phyloP scores from a whole-genome alignment of 164 flowering plant genomes.

The Litsea cubeba region DNA sequence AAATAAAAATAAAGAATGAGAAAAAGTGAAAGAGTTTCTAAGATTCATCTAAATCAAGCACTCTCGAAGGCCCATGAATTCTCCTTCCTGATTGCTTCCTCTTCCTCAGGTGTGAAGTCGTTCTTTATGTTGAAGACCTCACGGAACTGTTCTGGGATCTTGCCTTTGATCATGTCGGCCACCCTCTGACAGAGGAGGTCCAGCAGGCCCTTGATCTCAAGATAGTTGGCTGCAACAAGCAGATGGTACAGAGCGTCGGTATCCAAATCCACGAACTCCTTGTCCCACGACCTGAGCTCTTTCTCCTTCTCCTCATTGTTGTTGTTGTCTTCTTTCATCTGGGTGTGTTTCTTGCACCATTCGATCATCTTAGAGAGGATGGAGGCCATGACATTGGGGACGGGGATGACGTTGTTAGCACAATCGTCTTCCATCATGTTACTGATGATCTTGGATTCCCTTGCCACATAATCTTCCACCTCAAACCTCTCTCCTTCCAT shows the following conservation, averaged over 20 bases:
- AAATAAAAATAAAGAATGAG: too few species aligned
- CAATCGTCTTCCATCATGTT: not conserved
- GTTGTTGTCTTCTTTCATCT: not conserved
- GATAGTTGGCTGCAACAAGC: too few species aligned
- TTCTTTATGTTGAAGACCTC: too few species aligned
- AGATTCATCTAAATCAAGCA: too few species aligned
- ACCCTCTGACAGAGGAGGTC: too few species aligned
- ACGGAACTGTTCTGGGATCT: too few species aligned
- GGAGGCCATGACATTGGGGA: not conserved
- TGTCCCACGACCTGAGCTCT: not conserved
- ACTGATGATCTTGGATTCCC: not conserved
- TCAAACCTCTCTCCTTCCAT: not conserved
- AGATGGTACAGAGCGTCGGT: not conserved
- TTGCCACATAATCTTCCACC: not conserved
- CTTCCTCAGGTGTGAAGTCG: too few species aligned
- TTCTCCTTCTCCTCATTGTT: not conserved
- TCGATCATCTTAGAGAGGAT: not conserved
- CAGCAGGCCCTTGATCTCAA: too few species aligned
- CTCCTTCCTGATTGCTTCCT: too few species aligned
- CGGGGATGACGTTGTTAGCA: not conserved
- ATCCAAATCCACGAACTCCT: not conserved
- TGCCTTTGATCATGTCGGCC: too few species aligned
- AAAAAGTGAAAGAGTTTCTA: too few species aligned
- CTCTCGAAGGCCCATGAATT: too few species aligned
- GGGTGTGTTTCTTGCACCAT: not conserved